A percentile compares a stretch with the other conserved stretches of the same genome.
phyloP scores from a whole-genome alignment of 2,329 filamentous ascomycete species.

The Simplicillium aogashimaense region DNA sequence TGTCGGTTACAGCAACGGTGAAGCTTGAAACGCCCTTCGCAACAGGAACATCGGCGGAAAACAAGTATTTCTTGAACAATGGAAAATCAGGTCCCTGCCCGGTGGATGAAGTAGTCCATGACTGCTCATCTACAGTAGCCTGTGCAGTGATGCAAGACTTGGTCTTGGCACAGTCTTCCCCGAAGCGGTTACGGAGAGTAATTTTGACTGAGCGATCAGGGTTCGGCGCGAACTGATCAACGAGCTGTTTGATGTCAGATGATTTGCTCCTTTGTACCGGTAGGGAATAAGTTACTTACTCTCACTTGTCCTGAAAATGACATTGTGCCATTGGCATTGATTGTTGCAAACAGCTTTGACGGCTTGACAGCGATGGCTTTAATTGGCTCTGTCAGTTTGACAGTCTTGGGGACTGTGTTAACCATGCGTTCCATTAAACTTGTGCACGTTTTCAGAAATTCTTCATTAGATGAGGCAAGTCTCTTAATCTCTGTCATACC shows the following conservation, averaged over 20 bases:
- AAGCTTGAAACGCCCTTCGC: constrained; percentile 14
- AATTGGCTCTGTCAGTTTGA: constrained; percentile 16
- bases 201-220: constrained; percentile 14
- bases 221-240: constrained; percentile 1
- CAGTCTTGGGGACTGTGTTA: constrained; percentile 15
- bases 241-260: background rate
- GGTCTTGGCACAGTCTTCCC: constrained; percentile 9
- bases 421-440: constrained; percentile 17
- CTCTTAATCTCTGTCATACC: constrained; percentile 30
- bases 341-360: constrained; percentile 11
- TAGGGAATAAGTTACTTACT: background rate
- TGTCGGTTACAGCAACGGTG: constrained; percentile 12
- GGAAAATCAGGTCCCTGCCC: constrained; percentile 13
- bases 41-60: constrained; percentile 10
- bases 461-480: constrained; percentile 20
- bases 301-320: background rate
- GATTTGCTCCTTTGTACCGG: background rate
- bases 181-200: constrained; percentile 11
- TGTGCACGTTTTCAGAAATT: constrained; percentile 21
- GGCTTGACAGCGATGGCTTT: constrained; percentile 16
- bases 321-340: constrained; percentile 12
- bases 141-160: constrained; percentile 10
- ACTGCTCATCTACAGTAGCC: constrained; percentile 3
- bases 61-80: constrained; percentile 17
- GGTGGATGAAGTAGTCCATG: background rate